These are phyloP conservation scores for Globisporangium polare DNA, from an alignment of 352 stramenopile species.

Conservation along the genomic window DNA sequence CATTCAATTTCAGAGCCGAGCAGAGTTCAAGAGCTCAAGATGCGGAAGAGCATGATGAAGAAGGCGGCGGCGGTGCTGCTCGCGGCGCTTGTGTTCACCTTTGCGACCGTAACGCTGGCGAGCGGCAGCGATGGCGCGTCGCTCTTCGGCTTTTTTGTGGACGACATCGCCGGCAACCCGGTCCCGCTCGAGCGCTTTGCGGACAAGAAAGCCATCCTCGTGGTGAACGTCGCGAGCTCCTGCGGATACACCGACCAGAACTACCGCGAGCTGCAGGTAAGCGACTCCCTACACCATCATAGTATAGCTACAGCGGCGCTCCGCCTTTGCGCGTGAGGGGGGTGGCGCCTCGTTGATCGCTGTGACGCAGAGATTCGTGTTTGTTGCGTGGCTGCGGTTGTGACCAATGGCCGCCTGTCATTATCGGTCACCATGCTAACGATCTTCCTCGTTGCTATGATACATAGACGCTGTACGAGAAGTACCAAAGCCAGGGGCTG, in stretches of 20 bases:
- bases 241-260: slow-evolving; percentile 83
- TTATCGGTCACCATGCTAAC: background rate
- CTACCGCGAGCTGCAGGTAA: slow-evolving; percentile 69
- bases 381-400: background rate
- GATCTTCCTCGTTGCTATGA: background rate
- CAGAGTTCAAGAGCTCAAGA: background rate
- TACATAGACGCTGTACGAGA: slow-evolving; percentile 60
- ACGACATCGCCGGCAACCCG: slow-evolving; percentile 37
- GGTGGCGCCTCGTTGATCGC: background rate
- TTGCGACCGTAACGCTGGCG: background rate
- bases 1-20: too few species aligned
- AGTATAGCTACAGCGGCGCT: background rate
- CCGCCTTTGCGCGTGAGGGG: too few species aligned
- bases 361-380: background rate
- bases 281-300: background rate
- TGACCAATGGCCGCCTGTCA: background rate
- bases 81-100: slow-evolving; percentile 5
- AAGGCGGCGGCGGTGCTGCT: slow-evolving; percentile 13
- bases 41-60: slow-evolving; percentile 6
- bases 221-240: slow-evolving; percentile 81
- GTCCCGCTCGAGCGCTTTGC: slow-evolving; percentile 49
- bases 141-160: slow-evolving; percentile 61
- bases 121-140: slow-evolving; percentile 14
- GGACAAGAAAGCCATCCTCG: slow-evolving; percentile 59
- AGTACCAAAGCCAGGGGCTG: slow-evolving; percentile 68